Base-by-base conservation (phyloP, 371 early-diverging fungal species). In the Mortierella sp. region DNA sequence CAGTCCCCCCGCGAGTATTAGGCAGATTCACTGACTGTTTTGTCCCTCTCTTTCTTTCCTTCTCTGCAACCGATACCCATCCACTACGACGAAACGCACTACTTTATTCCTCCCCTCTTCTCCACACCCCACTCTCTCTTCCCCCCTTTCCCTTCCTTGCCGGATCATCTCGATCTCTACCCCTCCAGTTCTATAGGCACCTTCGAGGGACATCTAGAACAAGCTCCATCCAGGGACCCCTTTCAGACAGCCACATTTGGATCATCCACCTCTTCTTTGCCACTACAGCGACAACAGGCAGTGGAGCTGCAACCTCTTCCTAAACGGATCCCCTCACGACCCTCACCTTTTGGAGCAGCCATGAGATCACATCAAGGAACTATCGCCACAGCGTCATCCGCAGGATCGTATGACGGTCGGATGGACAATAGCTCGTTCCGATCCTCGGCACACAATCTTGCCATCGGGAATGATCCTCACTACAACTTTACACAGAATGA, bases 381-480 rank as follows among this genome's bases (percentile, higher is more conserved):
- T 24, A 24, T 31, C 13, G 56, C 48, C 22, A 49, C 58, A 9
- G 22, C 58, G 13, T 49, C 41, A 2, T 58, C 58, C 9, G 40
- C 34, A 19, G 34, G 39, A n/a, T 58, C 58, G 14, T 48, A 39
- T 12, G 58, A 58, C 16, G 58, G 22, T 14, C 47, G 49, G n/a
- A 24, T 40, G 12, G 34, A 34, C 40, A 49, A 37, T 13, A 58
- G 55, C 13, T 55, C 55, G 19, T 27, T 5, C 27, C 29, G 55
- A 17, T 55, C 55, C 4, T 55, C 55, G 10, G 55, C 55, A 27
- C 55, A 55, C 19, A 55, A 55, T 29, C 31, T 55, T 9, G 55
- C 55, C 10, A 22, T 43, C 19, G 55, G 55, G 4, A 55, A 44
- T n/a, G n/a, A n/a, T n/a, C n/a, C n/a, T n/a, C n/a, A n/a, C n/a